Evolutionary conservation across 1,284 basidiomycete species (phyloP), one percentile per base, ranked within the genome.

Genomic region (Austroboletus niveus): DNA sequence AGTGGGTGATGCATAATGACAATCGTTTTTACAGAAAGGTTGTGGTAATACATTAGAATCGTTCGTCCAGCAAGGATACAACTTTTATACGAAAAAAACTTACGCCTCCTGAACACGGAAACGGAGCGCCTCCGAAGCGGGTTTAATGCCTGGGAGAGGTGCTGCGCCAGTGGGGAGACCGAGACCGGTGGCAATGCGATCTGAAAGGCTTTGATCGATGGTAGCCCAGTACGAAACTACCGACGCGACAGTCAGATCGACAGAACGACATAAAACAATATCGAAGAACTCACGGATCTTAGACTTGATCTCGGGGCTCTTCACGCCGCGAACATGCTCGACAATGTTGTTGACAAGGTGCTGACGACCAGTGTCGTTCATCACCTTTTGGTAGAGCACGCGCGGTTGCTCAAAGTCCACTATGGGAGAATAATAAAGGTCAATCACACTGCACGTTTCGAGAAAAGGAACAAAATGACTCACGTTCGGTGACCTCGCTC

Each of bases 341-440:
- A 87, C 78, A 51, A 96, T 75, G 66, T 94, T 94, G 66, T 78
- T 65, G 60, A 95, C 80, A 60, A 89, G 86, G 59, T 88, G 84
- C 57, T 82, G 76, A 45, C 82, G 79, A 51, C 81, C 79, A 22
- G 74, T 74, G 53, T 92, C 85, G 56, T 78, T 79, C 76, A 92
- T 88, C 24, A 95, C 93, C 62, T 83, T 85, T 56, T 72, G 65
- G 81, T 85, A 96, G 42, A 97, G 75, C 14, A 77, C 82, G 53
- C 92, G 83, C 8, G 94, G 92, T 65, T 94, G 92, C 73, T 92
- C 89, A 65, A 97, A 97, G 78, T 97, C 94, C 63, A 90, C 83
- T 87, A 64, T 49, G 30, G 9, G 24, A 8, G 15, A 9, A 38
- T 15, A 29, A 35, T 41, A 36, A 58, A 41, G 30, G 12, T 57